Conservation (phyloP, 176 grass and related monocot species). For the Carex myosuroides region DNA sequence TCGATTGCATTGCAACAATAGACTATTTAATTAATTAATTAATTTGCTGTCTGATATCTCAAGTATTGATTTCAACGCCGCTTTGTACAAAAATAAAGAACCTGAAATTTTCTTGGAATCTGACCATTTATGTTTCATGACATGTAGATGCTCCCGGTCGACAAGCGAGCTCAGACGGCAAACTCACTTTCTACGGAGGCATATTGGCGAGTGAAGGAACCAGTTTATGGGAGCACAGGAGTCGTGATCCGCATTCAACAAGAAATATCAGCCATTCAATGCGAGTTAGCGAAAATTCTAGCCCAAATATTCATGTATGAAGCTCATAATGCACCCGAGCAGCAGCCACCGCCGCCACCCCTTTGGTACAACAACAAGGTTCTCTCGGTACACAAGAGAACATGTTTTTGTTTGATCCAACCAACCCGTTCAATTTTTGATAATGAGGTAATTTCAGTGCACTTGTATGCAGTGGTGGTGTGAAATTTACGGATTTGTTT, state of each 20-base stretch:
- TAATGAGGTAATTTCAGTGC: background rate
- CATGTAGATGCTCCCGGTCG: constrained; percentile 26
- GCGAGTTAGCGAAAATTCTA: constrained; percentile 36
- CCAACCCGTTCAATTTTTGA: background rate
- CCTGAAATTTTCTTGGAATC: background rate
- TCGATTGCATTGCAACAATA: background rate
- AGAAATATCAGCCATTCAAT: constrained; percentile 35
- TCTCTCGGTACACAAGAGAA: background rate
- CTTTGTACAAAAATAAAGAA: background rate
- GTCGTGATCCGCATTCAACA: constrained; percentile 34
- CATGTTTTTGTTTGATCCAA: background rate
- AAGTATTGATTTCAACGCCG: background rate
- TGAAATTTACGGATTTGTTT: background rate
- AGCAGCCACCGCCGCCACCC: background rate
- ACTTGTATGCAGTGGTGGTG: background rate
- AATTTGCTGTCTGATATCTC: background rate
- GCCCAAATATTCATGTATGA: constrained; percentile 42
- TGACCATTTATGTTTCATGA: background rate
- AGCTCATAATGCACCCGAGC: background rate
- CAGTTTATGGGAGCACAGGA: constrained; percentile 54
- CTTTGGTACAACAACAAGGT: background rate
- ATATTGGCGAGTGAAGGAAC: constrained; percentile 50
- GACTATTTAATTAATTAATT: background rate
- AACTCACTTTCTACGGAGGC: constrained; percentile 52
- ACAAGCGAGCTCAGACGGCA: constrained; percentile 29